Evolutionary conservation across 768 basidiomycete species (phyloP).

Genomic region (Candolleomyces aberdarensis): DNA sequence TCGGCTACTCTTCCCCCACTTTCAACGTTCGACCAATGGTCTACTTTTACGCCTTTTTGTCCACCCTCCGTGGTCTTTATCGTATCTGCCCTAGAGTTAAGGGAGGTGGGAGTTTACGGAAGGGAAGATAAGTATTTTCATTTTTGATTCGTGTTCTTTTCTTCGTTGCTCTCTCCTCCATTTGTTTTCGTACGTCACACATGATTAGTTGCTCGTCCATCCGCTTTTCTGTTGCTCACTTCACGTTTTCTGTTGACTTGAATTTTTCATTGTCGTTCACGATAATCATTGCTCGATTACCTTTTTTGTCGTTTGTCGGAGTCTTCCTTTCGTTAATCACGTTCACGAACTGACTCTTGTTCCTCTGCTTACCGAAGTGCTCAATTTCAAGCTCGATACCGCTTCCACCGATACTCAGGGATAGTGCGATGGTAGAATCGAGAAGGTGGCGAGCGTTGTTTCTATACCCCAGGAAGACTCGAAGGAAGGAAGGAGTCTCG

Average conservation of each 20-base stretch:
- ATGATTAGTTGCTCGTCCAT: background rate
- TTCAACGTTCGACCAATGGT: no score
- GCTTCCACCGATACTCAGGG: slow-evolving; percentile 5
- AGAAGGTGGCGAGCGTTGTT: slow-evolving; percentile 32
- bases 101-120: slow-evolving; percentile 12
- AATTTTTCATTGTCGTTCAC: no score
- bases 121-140: no score
- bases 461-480: slow-evolving; percentile 31
- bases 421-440: slow-evolving; percentile 7
- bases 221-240: no score
- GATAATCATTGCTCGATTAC: no score
- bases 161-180: background rate
- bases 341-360: background rate
- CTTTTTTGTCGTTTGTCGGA: background rate
- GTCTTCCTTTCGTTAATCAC: background rate
- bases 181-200: background rate
- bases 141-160: background rate
- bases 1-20: no score
- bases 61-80: no score
- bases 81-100: no score
- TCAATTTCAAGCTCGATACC: slow-evolving; percentile 38
- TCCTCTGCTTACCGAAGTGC: slow-evolving; percentile 35
- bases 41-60: no score
- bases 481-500: slow-evolving; percentile 5
- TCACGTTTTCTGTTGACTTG: no score